Base-by-base conservation (phyloP, 2,329 filamentous ascomycete species). In the Coniochaeta prunicola region DNA sequence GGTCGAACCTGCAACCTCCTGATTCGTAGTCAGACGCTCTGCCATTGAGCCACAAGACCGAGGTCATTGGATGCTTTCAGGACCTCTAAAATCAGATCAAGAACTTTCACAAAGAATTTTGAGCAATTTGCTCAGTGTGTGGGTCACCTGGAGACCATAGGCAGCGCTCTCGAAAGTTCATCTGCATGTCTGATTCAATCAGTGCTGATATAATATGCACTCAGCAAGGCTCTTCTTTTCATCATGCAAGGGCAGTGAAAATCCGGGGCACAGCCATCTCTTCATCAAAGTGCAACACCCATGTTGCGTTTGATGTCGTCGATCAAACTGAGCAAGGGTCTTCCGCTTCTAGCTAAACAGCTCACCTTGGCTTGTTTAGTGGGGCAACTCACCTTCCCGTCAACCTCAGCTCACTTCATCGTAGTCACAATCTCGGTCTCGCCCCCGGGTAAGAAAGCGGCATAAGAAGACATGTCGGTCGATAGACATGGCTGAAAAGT, bases 1-100 rank as follows among this genome's bases (percentile, higher is more conserved):
- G 60, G 56, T 62, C 60, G 60, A 62, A 62, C 60, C 60, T 62
- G 60, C 57, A 61, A 62, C 60, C 60, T 62, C 60, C 60, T 62
- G 60, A 62, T 62, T 74, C 71, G 73, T 74, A 74, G 73, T 75
- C 72, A 75, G 71, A 74, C 72, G 72, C 71, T 72, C 73, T 75
- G 72, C 67, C 72, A 74, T 72, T 72, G 69, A 69, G 69, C 70
- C 70, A 74, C 42, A 48, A 48, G 42, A 48, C 42, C 42, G 2
- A 28, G 19, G 42, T 13, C 8, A 7, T 26, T 26, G 38, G 5
- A 19, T n/a, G n/a, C 15, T 34, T 34, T 34, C n/a, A n/a, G n/a
- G n/a, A n/a, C n/a, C n/a, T n/a, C n/a, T n/a, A n/a, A n/a, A n/a
- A n/a, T n/a, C n/a, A n/a, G n/a, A n/a, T n/a, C n/a, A n/a, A n/a